Evolutionary conservation across 495 filamentous ascomycete species (phyloP).

Genomic region (Aspergillus coremiiformis): DNA sequence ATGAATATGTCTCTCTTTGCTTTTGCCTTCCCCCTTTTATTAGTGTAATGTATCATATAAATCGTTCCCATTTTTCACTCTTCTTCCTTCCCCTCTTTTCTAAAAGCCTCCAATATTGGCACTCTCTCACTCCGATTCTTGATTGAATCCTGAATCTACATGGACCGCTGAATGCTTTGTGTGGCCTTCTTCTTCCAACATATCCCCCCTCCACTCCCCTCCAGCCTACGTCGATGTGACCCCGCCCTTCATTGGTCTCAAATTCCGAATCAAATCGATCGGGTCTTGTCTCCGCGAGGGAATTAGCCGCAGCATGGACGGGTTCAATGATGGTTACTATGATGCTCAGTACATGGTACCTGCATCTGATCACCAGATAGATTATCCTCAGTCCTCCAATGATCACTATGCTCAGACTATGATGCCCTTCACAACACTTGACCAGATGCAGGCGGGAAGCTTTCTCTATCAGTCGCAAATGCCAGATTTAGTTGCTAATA

Average conservation of each 20-base stretch:
- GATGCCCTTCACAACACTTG: conserved; percentile 7
- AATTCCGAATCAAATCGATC: conserved; percentile 13
- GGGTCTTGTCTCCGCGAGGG: conserved; percentile 2
- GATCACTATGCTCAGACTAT: conserved; percentile 5
- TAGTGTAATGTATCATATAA: neutral
- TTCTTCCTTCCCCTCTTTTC: neutral
- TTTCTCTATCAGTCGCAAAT: conserved; percentile 12
- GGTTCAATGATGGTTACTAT: conserved; percentile 14
- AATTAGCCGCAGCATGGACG: conserved; percentile 10
- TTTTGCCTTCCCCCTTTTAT: neutral
- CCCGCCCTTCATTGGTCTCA: conserved; percentile 13
- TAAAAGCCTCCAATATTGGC: neutral
- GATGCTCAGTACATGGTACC: conserved; percentile 9
- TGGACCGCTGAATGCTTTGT: neutral
- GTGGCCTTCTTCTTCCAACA: no score
- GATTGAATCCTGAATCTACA: neutral
- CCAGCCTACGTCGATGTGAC: conserved; percentile 8
- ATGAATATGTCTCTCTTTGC: neutral
- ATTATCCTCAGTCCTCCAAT: conserved; percentile 5
- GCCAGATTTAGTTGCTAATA: conserved; percentile 4
- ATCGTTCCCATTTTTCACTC: neutral
- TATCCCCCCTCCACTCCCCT: no score
- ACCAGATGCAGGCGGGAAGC: conserved; percentile 6
- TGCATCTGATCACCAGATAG: conserved; percentile 8
- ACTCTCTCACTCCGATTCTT: neutral